phyloP scores from a whole-genome alignment of 2,329 filamentous ascomycete species.

The Cladophialophora chaetospira region DNA sequence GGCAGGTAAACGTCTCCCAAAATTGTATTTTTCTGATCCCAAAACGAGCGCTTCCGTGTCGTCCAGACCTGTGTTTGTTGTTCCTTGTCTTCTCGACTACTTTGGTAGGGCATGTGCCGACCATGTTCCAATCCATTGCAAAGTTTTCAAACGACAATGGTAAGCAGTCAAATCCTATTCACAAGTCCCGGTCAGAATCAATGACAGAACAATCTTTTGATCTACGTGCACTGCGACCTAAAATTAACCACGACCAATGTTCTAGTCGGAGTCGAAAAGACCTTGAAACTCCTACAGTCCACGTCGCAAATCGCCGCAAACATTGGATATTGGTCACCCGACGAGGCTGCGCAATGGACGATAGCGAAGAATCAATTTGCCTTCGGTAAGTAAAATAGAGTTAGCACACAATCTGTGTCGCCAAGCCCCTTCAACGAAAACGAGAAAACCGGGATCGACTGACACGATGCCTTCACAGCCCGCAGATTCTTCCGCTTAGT shows the following conservation, averaged over 20 bases:
- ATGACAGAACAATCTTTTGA: too few species aligned
- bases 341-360: conserved; percentile 40
- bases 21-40: too few species aligned
- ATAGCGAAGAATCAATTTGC: conserved; percentile 36
- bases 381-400: conserved; percentile 13
- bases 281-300: conserved; percentile 44
- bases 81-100: too few species aligned
- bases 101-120: too few species aligned
- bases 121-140: conserved; percentile 22
- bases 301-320: conserved; percentile 36
- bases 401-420: too few species aligned
- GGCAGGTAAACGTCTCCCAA: too few species aligned
- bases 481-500: conserved; percentile 69
- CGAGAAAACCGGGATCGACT: too few species aligned
- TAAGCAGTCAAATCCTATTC: conserved; percentile 2
- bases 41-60: too few species aligned
- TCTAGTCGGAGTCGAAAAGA: conserved; percentile 39
- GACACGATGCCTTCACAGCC: conserved; percentile 37
- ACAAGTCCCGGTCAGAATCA: too few species aligned
- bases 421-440: too few species aligned
- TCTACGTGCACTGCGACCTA: too few species aligned
- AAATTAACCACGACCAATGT: not conserved
- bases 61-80: too few species aligned
- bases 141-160: conserved; percentile 27
- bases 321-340: conserved; percentile 33